phyloP scores from a whole-genome alignment of 2,329 filamentous ascomycete genomes.

The Bipolaris victoriae region DNA sequence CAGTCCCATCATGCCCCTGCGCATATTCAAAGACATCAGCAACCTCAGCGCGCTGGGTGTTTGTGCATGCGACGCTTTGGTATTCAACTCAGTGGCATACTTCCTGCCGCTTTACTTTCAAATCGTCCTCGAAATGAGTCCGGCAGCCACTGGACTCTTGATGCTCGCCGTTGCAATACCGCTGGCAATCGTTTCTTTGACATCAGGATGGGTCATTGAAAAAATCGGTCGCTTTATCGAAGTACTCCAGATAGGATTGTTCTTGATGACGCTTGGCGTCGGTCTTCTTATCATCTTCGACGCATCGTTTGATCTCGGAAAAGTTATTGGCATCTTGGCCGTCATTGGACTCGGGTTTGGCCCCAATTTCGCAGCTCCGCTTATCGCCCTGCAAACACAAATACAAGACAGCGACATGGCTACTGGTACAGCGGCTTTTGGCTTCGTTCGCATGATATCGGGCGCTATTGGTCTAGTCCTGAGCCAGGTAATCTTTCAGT shows the following conservation, averaged over 20 bases:
- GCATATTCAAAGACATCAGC: slow-evolving; percentile 64
- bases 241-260: slow-evolving; percentile 40
- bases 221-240: slow-evolving; percentile 52
- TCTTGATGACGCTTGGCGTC: slow-evolving; percentile 44
- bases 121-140: slow-evolving; percentile 65
- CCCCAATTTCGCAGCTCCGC: slow-evolving; percentile 62
- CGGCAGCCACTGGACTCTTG: slow-evolving; percentile 63
- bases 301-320: slow-evolving; percentile 19
- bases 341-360: slow-evolving; percentile 60
- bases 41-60: slow-evolving; percentile 63
- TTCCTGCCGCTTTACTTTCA: slow-evolving; percentile 79
- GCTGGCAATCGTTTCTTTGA: slow-evolving; percentile 55
- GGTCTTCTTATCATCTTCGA: slow-evolving; percentile 41
- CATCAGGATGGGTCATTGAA: slow-evolving; percentile 54
- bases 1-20: slow-evolving; percentile 72
- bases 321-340: slow-evolving; percentile 57
- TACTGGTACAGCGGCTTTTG: slow-evolving; percentile 59
- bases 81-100: slow-evolving; percentile 71
- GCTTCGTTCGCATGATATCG: slow-evolving; percentile 55
- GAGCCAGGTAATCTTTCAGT: slow-evolving; percentile 60
- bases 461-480: slow-evolving; percentile 58
- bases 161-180: slow-evolving; percentile 64
- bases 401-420: slow-evolving; percentile 61
- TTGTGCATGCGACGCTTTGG: slow-evolving; percentile 58
- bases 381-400: slow-evolving; percentile 62